These are phyloP conservation scores for Parsonsia alboflavescens DNA, from an alignment of 257 asterid genomes.

Conservation along the genomic window DNA sequence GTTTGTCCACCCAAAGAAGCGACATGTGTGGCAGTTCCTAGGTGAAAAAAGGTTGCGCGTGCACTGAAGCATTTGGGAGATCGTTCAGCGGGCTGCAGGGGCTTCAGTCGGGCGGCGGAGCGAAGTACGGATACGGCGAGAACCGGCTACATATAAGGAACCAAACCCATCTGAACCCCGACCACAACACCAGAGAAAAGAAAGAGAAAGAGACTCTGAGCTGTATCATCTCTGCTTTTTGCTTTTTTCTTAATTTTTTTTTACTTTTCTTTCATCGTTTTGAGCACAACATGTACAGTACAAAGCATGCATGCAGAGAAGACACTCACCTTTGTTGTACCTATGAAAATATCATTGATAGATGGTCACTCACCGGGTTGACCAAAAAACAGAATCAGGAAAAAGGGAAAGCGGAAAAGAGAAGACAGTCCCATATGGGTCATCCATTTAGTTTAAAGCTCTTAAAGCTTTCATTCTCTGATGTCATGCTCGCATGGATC, in stretches of 20 bases:
- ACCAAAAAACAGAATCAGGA: constrained; percentile 12
- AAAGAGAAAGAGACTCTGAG: neutral
- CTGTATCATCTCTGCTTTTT: constrained; percentile 24
- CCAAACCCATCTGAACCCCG: constrained; percentile 22
- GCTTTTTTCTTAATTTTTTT: constrained; percentile 19
- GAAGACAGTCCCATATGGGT: neutral
- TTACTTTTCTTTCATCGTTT: neutral
- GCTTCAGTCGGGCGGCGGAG: constrained; percentile 37
- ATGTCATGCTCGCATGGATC: constrained; percentile 1
- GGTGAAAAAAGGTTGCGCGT: constrained; percentile 37
- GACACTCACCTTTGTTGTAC: neutral
- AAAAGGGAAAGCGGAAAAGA: neutral
- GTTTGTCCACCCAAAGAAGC: constrained; percentile 43
- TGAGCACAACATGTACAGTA: neutral
- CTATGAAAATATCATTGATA: neutral
- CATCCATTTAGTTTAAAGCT: neutral
- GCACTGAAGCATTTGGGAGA: constrained; percentile 33
- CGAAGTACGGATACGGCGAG: constrained; percentile 48
- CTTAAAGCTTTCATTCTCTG: neutral
- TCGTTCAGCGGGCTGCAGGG: constrained; percentile 18
- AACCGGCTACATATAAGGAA: constrained; percentile 29
- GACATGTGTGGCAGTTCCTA: constrained; percentile 44
- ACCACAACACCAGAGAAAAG: constrained; percentile 22
- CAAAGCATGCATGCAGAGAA: constrained; percentile 2
- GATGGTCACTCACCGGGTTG: constrained; percentile 17